phyloP scores from a whole-genome alignment of 225 moss, liverwort and hornwort genomes.

The Marchantia paleacea region DNA sequence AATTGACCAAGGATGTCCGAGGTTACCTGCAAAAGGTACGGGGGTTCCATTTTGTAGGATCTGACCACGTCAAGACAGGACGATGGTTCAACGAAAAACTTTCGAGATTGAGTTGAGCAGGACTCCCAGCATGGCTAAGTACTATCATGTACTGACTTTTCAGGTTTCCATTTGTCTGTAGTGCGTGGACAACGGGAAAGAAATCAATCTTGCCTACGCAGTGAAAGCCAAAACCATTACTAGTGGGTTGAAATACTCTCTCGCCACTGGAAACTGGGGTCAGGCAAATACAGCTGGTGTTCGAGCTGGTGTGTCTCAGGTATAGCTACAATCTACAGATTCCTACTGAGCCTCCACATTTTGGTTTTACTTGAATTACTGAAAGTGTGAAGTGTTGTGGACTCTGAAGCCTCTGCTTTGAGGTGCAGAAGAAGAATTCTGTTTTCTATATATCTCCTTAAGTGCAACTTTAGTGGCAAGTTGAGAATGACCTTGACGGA shows the following conservation, averaged over 20 bases:
- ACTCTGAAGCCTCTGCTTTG: too few species aligned
- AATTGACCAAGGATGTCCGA: slow-evolving; percentile 95
- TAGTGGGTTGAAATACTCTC: slow-evolving; percentile 95
- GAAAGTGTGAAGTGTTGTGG: too few species aligned
- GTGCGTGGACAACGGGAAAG: slow-evolving; percentile 99
- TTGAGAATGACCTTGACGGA: background rate
- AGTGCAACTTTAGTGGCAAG: background rate
- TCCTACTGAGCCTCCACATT: too few species aligned
- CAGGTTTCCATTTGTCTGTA: slow-evolving; percentile 3
- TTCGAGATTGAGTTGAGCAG: background rate
- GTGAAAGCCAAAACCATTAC: slow-evolving; percentile 99
- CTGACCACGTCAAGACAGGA: background rate
- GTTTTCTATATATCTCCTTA: background rate
- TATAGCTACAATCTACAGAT: background rate
- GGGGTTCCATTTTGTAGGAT: background rate
- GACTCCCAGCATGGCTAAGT: background rate
- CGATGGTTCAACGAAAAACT: background rate
- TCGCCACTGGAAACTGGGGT: slow-evolving; percentile 99
- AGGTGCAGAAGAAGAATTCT: background rate
- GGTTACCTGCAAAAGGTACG: slow-evolving; percentile 85
- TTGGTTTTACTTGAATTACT: too few species aligned
- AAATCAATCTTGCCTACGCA: slow-evolving; percentile 98
- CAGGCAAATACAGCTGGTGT: slow-evolving; percentile 99
- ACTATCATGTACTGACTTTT: background rate
- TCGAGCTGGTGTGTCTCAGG: slow-evolving; percentile 95